Percentiles rank a stretch among this genome's conserved stretches.
Evolutionary conservation across 371 early-diverging fungal species (phyloP).

Genomic region (Smittium culicis): DNA sequence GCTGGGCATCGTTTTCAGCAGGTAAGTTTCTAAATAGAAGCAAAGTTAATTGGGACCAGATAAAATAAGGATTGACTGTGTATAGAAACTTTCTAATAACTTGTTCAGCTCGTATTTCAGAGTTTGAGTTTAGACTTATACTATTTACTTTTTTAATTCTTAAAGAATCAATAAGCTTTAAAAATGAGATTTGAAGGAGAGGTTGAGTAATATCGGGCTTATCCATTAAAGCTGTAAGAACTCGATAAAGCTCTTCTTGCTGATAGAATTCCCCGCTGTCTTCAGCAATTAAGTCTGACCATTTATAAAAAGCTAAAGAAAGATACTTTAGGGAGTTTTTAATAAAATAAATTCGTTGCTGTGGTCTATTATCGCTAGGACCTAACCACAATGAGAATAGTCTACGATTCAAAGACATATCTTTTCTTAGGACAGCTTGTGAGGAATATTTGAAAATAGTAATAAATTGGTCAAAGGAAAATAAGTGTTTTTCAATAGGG

Average conservation of each 20-base stretch:
- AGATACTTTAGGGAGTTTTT: constrained; percentile 30
- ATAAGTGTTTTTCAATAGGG: constrained; percentile 32
- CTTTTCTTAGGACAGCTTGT: constrained; percentile 68
- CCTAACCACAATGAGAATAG: constrained; percentile 82
- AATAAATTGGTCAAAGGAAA: constrained; percentile 29
- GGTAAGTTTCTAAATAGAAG: constrained; percentile 13
- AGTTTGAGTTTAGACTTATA: neutral
- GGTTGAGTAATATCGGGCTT: constrained; percentile 69
- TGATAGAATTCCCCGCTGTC: constrained; percentile 33
- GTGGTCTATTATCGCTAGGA: constrained; percentile 19
- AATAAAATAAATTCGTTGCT: constrained; percentile 34
- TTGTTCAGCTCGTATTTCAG: constrained; percentile 40
- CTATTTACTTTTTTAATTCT: constrained; percentile 15
- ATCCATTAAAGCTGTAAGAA: constrained; percentile 73
- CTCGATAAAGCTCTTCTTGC: constrained; percentile 56
- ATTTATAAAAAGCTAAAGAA: constrained; percentile 34
- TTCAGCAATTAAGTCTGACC: constrained; percentile 20
- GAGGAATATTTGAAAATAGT: constrained; percentile 54
- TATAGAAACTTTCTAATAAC: constrained; percentile 78
- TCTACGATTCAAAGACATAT: constrained; percentile 86
- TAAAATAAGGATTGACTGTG: constrained; percentile 64
- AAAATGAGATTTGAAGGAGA: constrained; percentile 51
- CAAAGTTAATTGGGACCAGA: constrained; percentile 59
- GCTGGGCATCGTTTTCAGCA: neutral
- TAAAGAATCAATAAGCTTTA: constrained; percentile 54